Conservation (phyloP, 2,329 filamentous ascomycete species). For the Lomentospora prolificans region DNA sequence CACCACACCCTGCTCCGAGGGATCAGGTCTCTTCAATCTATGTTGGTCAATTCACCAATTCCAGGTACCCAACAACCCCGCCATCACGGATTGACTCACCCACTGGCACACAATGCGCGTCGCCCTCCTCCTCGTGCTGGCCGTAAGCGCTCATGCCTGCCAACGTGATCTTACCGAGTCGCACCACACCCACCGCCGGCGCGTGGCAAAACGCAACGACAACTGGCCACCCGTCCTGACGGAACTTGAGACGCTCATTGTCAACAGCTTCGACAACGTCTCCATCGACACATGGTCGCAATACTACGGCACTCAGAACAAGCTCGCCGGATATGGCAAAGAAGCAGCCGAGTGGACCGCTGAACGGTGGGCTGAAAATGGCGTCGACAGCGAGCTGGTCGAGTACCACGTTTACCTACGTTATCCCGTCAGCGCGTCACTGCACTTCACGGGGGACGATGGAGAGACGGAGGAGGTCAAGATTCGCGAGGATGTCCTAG, state of each 20-base stretch:
- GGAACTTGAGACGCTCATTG: conserved; percentile 22
- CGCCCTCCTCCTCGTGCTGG: conserved; percentile 12
- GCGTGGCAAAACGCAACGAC: conserved; percentile 20
- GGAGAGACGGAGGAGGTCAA: conserved; percentile 51
- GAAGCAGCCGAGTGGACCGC: conserved; percentile 28
- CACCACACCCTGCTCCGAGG: no score
- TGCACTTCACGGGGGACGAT: conserved; percentile 28
- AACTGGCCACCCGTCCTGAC: conserved; percentile 25
- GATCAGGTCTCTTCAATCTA: no score
- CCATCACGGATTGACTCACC: no score
- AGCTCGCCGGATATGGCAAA: conserved; percentile 26
- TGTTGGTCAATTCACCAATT: no score
- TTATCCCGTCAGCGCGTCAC: conserved; percentile 47
- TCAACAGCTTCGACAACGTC: conserved; percentile 27
- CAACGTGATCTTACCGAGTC: conserved; percentile 19
- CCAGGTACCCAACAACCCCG: no score
- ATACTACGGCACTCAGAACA: conserved; percentile 29
- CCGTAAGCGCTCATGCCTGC: conserved; percentile 18
- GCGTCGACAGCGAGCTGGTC: conserved; percentile 23
- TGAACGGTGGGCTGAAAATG: conserved; percentile 25
- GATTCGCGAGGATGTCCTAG: conserved; percentile 62
- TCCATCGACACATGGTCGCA: conserved; percentile 27
- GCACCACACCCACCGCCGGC: conserved; percentile 22
- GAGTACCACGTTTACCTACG: conserved; percentile 51
- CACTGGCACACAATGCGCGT: neutral